Base-by-base conservation (phyloP, 768 basidiomycete species). In the Saitozyma sp. region DNA sequence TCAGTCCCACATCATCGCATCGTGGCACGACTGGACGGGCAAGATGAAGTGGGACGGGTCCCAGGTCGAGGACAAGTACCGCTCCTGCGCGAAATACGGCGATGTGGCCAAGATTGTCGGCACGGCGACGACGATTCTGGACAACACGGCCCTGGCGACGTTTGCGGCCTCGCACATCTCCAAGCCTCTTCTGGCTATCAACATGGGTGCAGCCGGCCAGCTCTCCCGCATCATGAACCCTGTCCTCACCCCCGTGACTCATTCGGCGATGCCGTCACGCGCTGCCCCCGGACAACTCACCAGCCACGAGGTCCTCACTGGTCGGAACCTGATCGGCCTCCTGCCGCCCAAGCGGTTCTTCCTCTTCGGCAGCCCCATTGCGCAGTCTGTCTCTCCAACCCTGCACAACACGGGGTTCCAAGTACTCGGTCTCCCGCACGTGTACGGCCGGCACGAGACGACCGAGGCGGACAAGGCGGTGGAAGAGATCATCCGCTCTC, bases 261-360 rank as follows among this genome's bases (percentile, higher is more conserved):
- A 98, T 78, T 87, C 91, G 0, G 82, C 88, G 6, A 84, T 95
- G n/a, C 92, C 92, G 0, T 83, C 82, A 59, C 86, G 88, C 65
- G 91, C 95, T 0, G 96, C 94, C 0, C 94, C 95, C 1, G 96
- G 96, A 8, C 95, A 98, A 75, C 84, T 98, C 39, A 88, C 92
- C 5, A 90, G 92, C 79, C 86, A 84, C 9, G 85, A 97, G 78
- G 90, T 98, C 57, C 90, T 95, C 70, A 82, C 83, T 40, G 91
- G 89, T 0, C 82, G 96, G 46, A 83, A 89, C 73, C 84, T 97
- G 10, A 81, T 93, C 19, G 95, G 96, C 1, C 82, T 89, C 50
- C 82, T 90, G 8, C 91, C 92, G 2, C 68, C 86, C 3, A 86
- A 84, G 65, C 83, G 83, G 54, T 95, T 90, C 83, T 92, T 86